phyloP scores from a whole-genome alignment of 2,329 filamentous ascomycete genomes.

The Nigrospora oryzae region DNA sequence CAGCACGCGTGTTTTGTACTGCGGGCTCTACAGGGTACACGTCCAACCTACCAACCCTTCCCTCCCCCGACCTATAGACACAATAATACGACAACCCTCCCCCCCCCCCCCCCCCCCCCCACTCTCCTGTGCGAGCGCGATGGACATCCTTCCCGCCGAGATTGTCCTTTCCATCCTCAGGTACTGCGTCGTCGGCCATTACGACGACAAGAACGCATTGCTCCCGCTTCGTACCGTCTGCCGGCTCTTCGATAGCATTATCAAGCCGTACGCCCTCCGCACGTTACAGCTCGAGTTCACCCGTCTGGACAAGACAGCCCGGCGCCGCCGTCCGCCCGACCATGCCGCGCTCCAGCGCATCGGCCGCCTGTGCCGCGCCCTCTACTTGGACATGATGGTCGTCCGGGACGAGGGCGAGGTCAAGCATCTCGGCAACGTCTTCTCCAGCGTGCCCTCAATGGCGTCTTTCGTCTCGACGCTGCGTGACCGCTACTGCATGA shows the following conservation, averaged over 20 bases:
- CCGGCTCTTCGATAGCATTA: conserved; percentile 35
- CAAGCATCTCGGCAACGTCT: conserved; percentile 35
- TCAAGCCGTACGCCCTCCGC: conserved; percentile 35
- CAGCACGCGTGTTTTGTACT: too few relatives aligned
- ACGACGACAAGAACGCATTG: conserved; percentile 33
- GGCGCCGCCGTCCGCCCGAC: conserved; percentile 21
- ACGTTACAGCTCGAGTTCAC: conserved; percentile 43
- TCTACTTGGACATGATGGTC: conserved; percentile 45
- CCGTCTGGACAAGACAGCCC: conserved; percentile 29
- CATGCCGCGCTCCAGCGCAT: conserved; percentile 34
- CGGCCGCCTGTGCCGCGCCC: conserved; percentile 36
- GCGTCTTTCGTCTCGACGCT: conserved; percentile 32
- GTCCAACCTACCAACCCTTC: too few relatives aligned
- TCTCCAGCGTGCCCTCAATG: conserved; percentile 37
- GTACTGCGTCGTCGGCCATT: conserved; percentile 26
- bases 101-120: too few relatives aligned
- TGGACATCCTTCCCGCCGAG: conserved; percentile 40
- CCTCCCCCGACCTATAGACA: too few relatives aligned
- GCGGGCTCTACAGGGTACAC: too few relatives aligned
- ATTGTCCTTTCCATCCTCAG: conserved; percentile 37
- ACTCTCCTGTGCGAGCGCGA: conserved; percentile 7
- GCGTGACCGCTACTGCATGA: conserved; percentile 38
- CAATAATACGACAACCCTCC: too few relatives aligned
- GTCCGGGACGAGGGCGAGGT: conserved; percentile 46
- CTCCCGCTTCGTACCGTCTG: conserved; percentile 39